These are phyloP conservation scores for Pichia gijzeniarum DNA, from an alignment of 805 yeast species.

Conservation along the genomic window DNA sequence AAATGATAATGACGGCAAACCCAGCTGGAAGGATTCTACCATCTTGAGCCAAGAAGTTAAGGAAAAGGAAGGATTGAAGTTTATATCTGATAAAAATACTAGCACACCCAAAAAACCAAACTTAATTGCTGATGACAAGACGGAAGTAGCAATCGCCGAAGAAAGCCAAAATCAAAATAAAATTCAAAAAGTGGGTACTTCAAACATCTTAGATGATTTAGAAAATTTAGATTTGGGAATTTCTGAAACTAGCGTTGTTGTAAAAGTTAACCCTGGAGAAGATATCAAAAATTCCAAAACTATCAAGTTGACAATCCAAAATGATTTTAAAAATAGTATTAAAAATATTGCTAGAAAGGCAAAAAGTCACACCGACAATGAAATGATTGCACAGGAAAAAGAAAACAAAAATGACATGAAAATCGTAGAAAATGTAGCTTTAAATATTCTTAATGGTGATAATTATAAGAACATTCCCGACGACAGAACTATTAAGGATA, in stretches of 20 bases:
- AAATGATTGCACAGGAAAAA: neutral
- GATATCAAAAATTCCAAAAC: neutral
- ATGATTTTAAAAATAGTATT: neutral
- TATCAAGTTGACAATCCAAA: neutral
- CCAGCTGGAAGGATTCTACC: neutral
- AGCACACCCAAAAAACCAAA: constrained; percentile 7
- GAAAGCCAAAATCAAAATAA: neutral
- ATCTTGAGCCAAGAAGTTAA: neutral
- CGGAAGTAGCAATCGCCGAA: neutral
- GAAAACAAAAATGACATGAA: neutral
- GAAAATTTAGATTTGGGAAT: neutral
- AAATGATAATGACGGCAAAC: neutral
- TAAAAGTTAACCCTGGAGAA: neutral
- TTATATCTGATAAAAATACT: neutral
- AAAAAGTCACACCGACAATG: too few species aligned
- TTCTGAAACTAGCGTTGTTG: neutral
- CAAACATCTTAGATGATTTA: neutral
- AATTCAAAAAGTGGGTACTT: neutral
- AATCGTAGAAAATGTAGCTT: constrained; percentile 1
- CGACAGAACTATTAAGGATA: neutral
- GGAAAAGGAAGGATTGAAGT: neutral
- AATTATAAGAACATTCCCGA: neutral
- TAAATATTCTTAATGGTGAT: neutral
- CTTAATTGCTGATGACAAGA: neutral
- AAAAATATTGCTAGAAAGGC: neutral